These are phyloP conservation scores for Fusarium oligoseptatum DNA, from an alignment of 2,329 filamentous ascomycete species.

Conservation along the genomic window DNA sequence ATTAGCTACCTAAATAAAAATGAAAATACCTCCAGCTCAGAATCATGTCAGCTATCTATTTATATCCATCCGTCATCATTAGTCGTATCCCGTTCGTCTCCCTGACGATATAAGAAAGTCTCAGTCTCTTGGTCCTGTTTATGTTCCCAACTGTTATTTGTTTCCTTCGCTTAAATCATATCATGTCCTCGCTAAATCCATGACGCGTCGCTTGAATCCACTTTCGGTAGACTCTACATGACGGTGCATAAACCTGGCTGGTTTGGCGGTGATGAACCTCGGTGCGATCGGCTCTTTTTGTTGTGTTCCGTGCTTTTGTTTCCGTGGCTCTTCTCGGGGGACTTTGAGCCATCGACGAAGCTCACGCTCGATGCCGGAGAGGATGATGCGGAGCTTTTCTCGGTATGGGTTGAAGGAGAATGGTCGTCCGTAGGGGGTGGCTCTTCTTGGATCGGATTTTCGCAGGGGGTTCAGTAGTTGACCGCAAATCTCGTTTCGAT, in stretches of 20 bases:
- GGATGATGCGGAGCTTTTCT: conserved; percentile 22
- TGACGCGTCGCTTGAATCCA: neutral
- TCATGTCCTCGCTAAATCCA: neutral
- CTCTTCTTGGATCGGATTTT: conserved; percentile 29
- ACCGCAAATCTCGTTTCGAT: conserved; percentile 31
- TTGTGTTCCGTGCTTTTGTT: neutral
- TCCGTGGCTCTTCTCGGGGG: conserved; percentile 4
- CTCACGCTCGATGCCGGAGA: conserved; percentile 26
- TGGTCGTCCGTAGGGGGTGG: conserved; percentile 1
- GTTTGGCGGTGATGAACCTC: conserved; percentile 18
- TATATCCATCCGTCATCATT: neutral
- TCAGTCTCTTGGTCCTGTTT: neutral
- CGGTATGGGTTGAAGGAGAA: conserved; percentile 31
- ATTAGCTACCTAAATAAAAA: neutral
- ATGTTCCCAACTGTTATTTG: neutral
- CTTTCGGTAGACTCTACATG: conserved; percentile 21
- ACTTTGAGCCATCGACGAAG: conserved; percentile 34
- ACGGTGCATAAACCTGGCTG: conserved; percentile 19
- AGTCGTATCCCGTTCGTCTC: neutral
- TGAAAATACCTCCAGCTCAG: neutral
- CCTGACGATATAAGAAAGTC: neutral
- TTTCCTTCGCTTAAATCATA: neutral
- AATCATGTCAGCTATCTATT: neutral
- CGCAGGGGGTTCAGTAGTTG: conserved; percentile 29
- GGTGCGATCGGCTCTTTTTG: conserved; percentile 10